Percentiles rank a stretch among this genome's conserved stretches.
These are phyloP conservation scores for Datisca glomerata DNA, from an alignment of 306 rosid species.

Conservation along the genomic window DNA sequence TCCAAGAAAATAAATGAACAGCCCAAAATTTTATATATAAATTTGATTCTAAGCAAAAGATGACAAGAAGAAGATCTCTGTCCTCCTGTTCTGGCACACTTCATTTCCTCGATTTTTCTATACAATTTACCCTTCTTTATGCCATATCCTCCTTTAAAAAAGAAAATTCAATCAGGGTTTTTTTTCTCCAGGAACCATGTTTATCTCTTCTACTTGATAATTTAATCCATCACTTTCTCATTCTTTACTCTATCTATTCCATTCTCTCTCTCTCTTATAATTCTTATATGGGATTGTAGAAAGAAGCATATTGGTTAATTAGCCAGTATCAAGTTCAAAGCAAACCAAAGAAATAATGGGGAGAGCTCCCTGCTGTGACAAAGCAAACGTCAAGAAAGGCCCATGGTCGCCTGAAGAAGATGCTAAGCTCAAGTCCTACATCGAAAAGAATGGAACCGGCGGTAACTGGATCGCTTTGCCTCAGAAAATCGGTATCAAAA, in stretches of 20 bases:
- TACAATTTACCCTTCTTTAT: conserved; percentile 16
- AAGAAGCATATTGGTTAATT: neutral
- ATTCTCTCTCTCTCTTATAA: conserved; percentile 12
- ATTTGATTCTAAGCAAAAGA: conserved; percentile 41
- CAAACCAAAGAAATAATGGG: conserved; percentile 38
- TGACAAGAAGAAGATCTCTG: conserved; percentile 73
- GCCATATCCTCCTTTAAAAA: conserved; percentile 21
- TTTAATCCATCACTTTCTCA: conserved; percentile 13
- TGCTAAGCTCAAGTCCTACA: conserved; percentile 68
- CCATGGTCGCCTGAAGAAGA: conserved; percentile 97
- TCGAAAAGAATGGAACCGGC: conserved; percentile 70
- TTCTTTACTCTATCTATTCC: conserved; percentile 19
- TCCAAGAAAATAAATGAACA: conserved; percentile 15
- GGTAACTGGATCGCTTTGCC: conserved; percentile 97
- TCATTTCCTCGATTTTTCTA: conserved; percentile 31
- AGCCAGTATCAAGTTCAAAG: conserved; percentile 3
- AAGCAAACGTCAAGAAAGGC: conserved; percentile 93
- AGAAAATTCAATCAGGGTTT: conserved; percentile 18
- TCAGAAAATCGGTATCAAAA: conserved; percentile 57
- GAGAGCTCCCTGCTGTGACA: conserved; percentile 96
- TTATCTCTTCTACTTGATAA: conserved; percentile 23
- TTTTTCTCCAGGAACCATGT: conserved; percentile 33
- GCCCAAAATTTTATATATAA: conserved; percentile 3
- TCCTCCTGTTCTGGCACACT: conserved; percentile 43
- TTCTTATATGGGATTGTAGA: neutral